These are phyloP conservation scores for Nematocida displodere DNA, from an alignment of 371 early-diverging fungal genomes.

Conservation along the genomic window DNA sequence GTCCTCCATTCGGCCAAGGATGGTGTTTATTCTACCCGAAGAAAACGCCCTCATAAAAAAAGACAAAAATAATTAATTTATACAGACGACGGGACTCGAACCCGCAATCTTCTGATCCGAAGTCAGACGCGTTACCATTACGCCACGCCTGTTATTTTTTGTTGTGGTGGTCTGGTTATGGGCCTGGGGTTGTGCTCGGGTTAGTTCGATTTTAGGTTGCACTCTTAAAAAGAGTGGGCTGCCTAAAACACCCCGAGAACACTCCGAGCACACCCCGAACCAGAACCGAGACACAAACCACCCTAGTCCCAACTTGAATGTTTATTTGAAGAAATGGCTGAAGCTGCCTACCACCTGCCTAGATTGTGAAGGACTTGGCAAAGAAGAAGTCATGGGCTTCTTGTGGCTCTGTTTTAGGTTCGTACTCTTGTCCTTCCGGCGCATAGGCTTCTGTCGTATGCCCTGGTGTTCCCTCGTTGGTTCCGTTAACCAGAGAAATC, in stretches of 20 bases:
- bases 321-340: too few relatives aligned
- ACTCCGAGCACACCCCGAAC: too few relatives aligned
- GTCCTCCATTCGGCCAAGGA: constrained; percentile 25
- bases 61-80: constrained; percentile 15
- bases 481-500: constrained; percentile 68
- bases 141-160: constrained; percentile 55
- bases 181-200: background rate
- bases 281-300: too few relatives aligned
- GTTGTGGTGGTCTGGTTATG: background rate
- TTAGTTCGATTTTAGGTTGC: background rate
- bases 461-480: constrained; percentile 17
- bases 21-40: background rate
- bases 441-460: background rate
- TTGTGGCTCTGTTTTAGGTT: background rate
- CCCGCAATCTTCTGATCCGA: constrained; percentile 60
- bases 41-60: constrained; percentile 5
- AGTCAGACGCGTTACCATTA: constrained; percentile 60
- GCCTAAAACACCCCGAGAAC: too few relatives aligned
- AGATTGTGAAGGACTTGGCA: too few relatives aligned
- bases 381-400: constrained; percentile 22
- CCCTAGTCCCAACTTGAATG: too few relatives aligned
- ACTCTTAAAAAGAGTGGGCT: background rate
- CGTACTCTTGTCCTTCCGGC: background rate
- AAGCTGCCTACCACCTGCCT: too few relatives aligned
- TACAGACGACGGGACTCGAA: constrained; percentile 58